Evolutionary conservation across 2,329 filamentous ascomycete genomes (phyloP).

Genomic region (Westerdykella sp.): DNA sequence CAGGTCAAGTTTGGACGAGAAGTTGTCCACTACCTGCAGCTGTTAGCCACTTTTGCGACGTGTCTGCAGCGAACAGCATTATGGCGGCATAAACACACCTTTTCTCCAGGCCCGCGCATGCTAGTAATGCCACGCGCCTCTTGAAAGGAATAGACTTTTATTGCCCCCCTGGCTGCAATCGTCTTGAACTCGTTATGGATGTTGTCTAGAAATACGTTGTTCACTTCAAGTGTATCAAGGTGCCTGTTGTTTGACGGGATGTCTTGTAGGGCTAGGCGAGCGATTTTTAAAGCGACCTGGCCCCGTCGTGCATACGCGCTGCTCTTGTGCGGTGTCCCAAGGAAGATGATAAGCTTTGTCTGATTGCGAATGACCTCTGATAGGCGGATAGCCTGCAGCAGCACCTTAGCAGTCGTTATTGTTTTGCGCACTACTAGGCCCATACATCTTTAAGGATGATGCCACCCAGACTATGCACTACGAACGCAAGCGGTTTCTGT

Average conservation of each 20-base stretch:
- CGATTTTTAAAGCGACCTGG: constrained; percentile 29
- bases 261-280: constrained; percentile 28
- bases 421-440: not conserved
- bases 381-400: constrained; percentile 26
- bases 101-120: too few species aligned
- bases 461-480: constrained; percentile 38
- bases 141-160: constrained; percentile 40
- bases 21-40: constrained; percentile 35
- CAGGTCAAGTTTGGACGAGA: constrained; percentile 38
- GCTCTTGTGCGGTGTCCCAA: constrained; percentile 40
- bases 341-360: constrained; percentile 35
- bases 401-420: not conserved
- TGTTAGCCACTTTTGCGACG: constrained; percentile 7
- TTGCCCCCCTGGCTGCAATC: constrained; percentile 14
- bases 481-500: constrained; percentile 32
- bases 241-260: constrained; percentile 33
- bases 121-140: constrained; percentile 20
- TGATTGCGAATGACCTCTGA: constrained; percentile 18
- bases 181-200: constrained; percentile 35
- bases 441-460: constrained; percentile 36
- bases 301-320: constrained; percentile 30
- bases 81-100: constrained; percentile 22
- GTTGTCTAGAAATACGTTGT: constrained; percentile 35
- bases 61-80: not conserved
- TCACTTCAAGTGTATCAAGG: constrained; percentile 26